phyloP scores from a whole-genome alignment of 192 early-diverging fungal species.

The Linderina pennispora region DNA sequence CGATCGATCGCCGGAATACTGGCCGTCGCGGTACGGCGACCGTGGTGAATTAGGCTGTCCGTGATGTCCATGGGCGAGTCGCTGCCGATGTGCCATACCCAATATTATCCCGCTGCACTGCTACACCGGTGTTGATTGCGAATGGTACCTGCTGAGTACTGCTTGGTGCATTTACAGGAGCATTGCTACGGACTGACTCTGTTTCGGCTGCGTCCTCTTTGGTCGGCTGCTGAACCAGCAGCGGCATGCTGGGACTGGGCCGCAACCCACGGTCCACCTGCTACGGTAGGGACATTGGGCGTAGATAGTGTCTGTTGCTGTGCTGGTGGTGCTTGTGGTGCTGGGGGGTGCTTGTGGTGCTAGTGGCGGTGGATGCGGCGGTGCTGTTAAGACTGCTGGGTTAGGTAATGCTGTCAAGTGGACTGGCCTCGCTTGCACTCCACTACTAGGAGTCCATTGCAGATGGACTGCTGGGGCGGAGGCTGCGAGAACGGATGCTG shows the following conservation, averaged over 20 bases:
- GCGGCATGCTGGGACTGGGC: neutral
- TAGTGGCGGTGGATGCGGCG: too few relatives aligned
- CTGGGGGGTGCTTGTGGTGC: too few relatives aligned
- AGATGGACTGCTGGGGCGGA: neutral
- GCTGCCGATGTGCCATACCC: neutral
- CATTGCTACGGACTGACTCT: too few relatives aligned
- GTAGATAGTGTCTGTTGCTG: neutral
- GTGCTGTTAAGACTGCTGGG: too few relatives aligned
- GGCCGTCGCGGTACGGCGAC: slow-evolving; percentile 15
- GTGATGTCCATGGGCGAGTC: neutral
- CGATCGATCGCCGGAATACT: slow-evolving; percentile 9
- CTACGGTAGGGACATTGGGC: neutral
- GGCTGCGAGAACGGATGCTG: neutral
- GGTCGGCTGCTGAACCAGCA: too few relatives aligned
- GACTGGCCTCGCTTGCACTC: too few relatives aligned
- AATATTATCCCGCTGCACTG: neutral
- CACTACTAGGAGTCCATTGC: too few relatives aligned
- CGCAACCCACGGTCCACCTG: neutral
- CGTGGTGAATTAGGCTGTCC: slow-evolving; percentile 3
- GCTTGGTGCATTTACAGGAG: too few relatives aligned
- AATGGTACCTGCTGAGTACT: slow-evolving; percentile 20
- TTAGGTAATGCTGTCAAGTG: too few relatives aligned
- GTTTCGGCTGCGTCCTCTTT: too few relatives aligned
- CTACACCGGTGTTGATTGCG: slow-evolving; percentile 23
- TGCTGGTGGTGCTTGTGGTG: too few relatives aligned